These are phyloP conservation scores for Toxicodendron radicans DNA, from an alignment of 345 rosid species.

Conservation along the genomic window DNA sequence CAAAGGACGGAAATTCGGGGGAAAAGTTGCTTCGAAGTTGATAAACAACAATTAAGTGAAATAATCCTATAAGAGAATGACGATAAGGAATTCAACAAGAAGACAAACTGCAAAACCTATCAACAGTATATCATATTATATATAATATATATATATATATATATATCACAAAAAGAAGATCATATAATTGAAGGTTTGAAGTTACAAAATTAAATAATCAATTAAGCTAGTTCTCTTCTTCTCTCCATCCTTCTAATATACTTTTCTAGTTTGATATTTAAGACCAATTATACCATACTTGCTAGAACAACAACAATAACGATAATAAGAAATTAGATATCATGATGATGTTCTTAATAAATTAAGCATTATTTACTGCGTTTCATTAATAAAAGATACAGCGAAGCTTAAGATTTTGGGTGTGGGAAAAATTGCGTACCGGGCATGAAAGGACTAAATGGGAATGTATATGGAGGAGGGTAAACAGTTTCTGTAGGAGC, in stretches of 20 bases:
- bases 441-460: constrained; percentile 38
- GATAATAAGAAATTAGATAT: neutral
- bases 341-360: neutral
- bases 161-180: neutral
- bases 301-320: neutral
- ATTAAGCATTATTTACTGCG: too few relatives aligned
- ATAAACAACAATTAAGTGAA: constrained; percentile 31
- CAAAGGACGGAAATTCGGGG: constrained; percentile 40
- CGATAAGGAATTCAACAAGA: constrained; percentile 23
- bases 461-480: constrained; percentile 25
- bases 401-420: constrained; percentile 33
- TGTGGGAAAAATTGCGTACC: constrained; percentile 53
- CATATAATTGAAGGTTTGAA: constrained; percentile 16
- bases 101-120: constrained; percentile 33
- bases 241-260: neutral
- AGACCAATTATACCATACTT: neutral
- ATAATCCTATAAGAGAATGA: constrained; percentile 4
- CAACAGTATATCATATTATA: constrained; percentile 7
- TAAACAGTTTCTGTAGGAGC: constrained; percentile 12
- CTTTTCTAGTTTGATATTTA: neutral
- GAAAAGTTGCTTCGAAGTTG: constrained; percentile 34
- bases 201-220: neutral
- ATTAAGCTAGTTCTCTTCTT: neutral
- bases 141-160: neutral
- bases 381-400: neutral